These are phyloP conservation scores for Penicillium tannophilum DNA, from an alignment of 495 filamentous ascomycete species.

Conservation along the genomic window DNA sequence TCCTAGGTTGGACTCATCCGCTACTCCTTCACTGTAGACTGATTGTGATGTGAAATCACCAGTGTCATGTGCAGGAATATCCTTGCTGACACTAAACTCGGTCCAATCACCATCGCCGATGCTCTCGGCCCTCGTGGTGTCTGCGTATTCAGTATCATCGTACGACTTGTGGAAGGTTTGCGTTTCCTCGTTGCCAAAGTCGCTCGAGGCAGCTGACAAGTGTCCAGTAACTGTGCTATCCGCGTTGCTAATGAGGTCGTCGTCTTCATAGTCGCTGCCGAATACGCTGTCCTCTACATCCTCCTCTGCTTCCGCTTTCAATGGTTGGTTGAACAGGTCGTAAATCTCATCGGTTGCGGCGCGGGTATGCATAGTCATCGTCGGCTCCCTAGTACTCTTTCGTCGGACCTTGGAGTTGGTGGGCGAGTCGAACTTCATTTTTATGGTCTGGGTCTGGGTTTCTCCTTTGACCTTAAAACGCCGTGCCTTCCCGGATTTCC, in stretches of 20 bases:
- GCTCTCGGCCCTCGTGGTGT: slow-evolving; percentile 56
- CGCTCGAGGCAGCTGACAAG: slow-evolving; percentile 62
- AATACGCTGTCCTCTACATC: slow-evolving; percentile 43
- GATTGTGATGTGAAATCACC: slow-evolving; percentile 32
- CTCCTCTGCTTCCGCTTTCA: slow-evolving; percentile 58
- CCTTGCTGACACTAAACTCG: slow-evolving; percentile 74
- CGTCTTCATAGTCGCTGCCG: slow-evolving; percentile 64
- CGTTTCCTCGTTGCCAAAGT: slow-evolving; percentile 64
- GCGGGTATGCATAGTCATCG: slow-evolving; percentile 95
- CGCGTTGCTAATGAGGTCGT: slow-evolving; percentile 78
- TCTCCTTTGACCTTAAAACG: slow-evolving; percentile 78
- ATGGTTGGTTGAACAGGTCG: slow-evolving; percentile 90
- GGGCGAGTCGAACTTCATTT: slow-evolving; percentile 89
- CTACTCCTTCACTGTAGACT: slow-evolving; percentile 28
- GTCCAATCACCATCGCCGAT: slow-evolving; percentile 74
- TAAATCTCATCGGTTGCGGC: slow-evolving; percentile 98
- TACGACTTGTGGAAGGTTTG: slow-evolving; percentile 46
- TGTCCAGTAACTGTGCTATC: slow-evolving; percentile 80
- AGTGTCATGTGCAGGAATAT: slow-evolving; percentile 57
- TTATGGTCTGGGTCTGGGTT: slow-evolving; percentile 89
- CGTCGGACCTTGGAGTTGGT: slow-evolving; percentile 72
- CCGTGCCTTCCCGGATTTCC: slow-evolving; percentile 44
- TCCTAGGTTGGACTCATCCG: slow-evolving; percentile 21
- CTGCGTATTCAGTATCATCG: slow-evolving; percentile 49
- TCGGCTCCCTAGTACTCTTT: slow-evolving; percentile 79